These are phyloP conservation scores for Aspergillus japonicus DNA, from an alignment of 2,329 filamentous ascomycete genomes.

Conservation along the genomic window DNA sequence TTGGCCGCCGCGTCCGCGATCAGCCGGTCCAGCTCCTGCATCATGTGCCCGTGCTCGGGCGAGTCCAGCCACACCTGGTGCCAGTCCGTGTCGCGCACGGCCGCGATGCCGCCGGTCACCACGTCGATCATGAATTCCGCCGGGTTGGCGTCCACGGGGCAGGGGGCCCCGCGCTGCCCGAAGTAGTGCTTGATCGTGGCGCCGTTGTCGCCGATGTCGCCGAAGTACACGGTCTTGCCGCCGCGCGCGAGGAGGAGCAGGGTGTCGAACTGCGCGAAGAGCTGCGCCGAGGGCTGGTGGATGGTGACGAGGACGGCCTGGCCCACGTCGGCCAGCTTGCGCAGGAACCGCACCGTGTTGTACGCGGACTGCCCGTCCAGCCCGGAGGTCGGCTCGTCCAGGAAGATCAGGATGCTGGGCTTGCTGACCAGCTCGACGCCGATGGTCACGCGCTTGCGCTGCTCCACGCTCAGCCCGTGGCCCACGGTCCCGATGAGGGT, in stretches of 20 bases:
- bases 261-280: slow-evolving; percentile 68
- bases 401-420: slow-evolving; percentile 63
- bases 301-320: slow-evolving; percentile 69
- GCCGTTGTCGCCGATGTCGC: slow-evolving; percentile 62
- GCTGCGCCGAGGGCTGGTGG: slow-evolving; percentile 63
- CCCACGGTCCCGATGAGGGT: slow-evolving; percentile 52
- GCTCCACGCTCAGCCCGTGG: slow-evolving; percentile 57
- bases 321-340: slow-evolving; percentile 61
- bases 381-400: slow-evolving; percentile 68
- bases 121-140: slow-evolving; percentile 56
- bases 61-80: slow-evolving; percentile 68
- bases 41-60: slow-evolving; percentile 54
- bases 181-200: slow-evolving; percentile 64
- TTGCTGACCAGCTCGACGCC: slow-evolving; percentile 68
- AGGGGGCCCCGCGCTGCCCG: slow-evolving; percentile 60
- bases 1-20: slow-evolving; percentile 46
- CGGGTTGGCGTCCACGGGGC: slow-evolving; percentile 59
- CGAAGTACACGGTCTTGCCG: slow-evolving; percentile 68
- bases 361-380: slow-evolving; percentile 65
- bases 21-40: slow-evolving; percentile 62
- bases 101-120: slow-evolving; percentile 39
- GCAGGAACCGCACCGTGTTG: slow-evolving; percentile 63
- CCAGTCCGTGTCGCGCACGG: slow-evolving; percentile 57
- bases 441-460: slow-evolving; percentile 67
- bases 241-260: slow-evolving; percentile 63